Base-by-base conservation (phyloP, 345 rosid species). In the Hypericum androsaemum region DNA sequence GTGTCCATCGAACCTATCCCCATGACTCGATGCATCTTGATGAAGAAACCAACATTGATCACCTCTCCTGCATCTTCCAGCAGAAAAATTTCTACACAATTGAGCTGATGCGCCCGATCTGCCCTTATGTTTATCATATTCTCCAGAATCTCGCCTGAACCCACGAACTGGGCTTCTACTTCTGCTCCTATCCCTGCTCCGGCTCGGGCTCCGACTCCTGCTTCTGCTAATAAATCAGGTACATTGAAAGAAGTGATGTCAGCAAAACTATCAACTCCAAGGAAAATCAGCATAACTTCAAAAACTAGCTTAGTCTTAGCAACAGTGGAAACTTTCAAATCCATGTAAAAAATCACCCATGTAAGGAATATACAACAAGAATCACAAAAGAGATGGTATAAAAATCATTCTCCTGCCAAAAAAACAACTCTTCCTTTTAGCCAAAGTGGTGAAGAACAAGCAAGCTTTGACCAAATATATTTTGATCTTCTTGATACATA, bases 1-100 rank as follows among this genome's bases (percentile, higher is more conserved):
- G 35, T 53, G 64, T 64, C 76, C 65, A 47, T 78, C 90, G 83
- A 79, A 71, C 49, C 60, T 73, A 61, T 75, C 78, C 54, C 69
- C 81, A 32, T 63, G 56, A 49, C 60, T 61, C 54, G 74, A 73
- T 55, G 56, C 56, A 65, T 66, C 71, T 58, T 78, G 77, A 63
- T 81, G 88, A 56, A 71, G 66, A 67, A 80, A 75, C 7, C 60
- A 74, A 54, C 85, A 79, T 56, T 73, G 83, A 62, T 52, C 72
- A 48, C 86, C 83, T 63, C 81, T 81, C 67, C 78, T 71, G 76
- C 92, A 84, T 71, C 88, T 79, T 51, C 92, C 92, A 71, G 67
- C 49, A 42, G 66, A 50, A 68, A 78, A 87, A 6, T 80, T 92
- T 64, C 76, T 84, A 54, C 86, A 84, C 63, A 80, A 43, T 67